phyloP scores from a whole-genome alignment of 2,329 filamentous ascomycete species.

The Sporothrix brasiliensis region DNA sequence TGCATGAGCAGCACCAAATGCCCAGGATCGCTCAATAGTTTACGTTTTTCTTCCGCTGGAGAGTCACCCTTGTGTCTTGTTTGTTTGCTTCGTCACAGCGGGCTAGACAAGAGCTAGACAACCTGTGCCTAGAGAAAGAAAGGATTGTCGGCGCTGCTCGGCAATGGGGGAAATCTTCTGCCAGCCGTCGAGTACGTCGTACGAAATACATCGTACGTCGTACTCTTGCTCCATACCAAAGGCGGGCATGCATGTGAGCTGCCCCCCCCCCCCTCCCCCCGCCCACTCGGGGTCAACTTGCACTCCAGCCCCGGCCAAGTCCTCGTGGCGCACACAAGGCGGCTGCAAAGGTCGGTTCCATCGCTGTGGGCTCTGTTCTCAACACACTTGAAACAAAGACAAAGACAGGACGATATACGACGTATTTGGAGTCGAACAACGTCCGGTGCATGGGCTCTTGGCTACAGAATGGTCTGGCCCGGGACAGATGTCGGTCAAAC shows the following conservation, averaged over 20 bases:
- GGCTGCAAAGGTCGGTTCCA: not conserved
- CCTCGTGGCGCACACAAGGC: slow-evolving; percentile 1
- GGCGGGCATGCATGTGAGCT: slow-evolving; percentile 1
- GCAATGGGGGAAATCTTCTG: not conserved
- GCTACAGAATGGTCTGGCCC: not conserved
- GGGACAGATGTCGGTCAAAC: not conserved
- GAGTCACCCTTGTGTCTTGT: not conserved
- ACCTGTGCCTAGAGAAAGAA: not conserved
- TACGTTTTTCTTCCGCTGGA: slow-evolving; percentile 7
- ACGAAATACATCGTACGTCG: not conserved
- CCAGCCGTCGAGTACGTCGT: not conserved
- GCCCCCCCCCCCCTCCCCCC: not conserved
- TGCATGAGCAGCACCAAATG: not conserved
- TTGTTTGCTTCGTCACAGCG: slow-evolving; percentile 2
- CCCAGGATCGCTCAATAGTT: not conserved
- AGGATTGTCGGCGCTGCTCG: not conserved
- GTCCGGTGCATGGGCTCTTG: not conserved
- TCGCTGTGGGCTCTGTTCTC: not conserved
- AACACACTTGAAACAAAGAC: not conserved
- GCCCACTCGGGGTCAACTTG: not conserved
- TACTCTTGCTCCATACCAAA: not conserved
- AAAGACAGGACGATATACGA: not conserved
- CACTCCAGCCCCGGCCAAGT: not conserved
- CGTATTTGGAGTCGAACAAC: not conserved
- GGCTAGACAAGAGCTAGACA: not conserved